Evolutionary conservation across 1,284 basidiomycete genomes (phyloP).

Genomic region (Sanghuangporus baumii): DNA sequence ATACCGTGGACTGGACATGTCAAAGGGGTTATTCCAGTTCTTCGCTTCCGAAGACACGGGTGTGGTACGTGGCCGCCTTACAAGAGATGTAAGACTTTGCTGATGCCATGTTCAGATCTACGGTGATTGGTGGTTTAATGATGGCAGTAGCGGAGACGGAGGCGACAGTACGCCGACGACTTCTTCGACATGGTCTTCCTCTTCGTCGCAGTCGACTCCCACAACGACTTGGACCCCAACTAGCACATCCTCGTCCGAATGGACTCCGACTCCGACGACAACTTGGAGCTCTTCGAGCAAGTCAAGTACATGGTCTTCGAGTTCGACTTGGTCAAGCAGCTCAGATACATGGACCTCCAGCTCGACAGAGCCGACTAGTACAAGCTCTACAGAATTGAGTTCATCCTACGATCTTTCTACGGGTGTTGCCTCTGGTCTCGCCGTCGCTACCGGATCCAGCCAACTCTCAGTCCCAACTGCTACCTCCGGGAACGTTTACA

Average conservation of each 20-base stretch:
- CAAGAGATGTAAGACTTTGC: background rate
- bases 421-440: conserved; percentile 25
- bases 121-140: conserved; percentile 50
- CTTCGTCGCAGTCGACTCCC: conserved; percentile 1
- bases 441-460: conserved; percentile 27
- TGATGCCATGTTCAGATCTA: conserved; percentile 28
- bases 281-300: conserved; percentile 19
- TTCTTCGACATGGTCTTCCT: background rate
- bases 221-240: conserved; percentile 11
- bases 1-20: conserved; percentile 73
- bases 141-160: conserved; percentile 23
- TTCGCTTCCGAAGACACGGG: conserved; percentile 47
- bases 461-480: conserved; percentile 17
- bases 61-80: conserved; percentile 23
- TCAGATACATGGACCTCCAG: background rate
- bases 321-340: conserved; percentile 1
- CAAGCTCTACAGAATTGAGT: conserved; percentile 23
- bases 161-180: conserved; percentile 17
- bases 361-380: conserved; percentile 9
- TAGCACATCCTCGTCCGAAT: conserved; percentile 11
- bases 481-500: conserved; percentile 28
- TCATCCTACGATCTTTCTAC: conserved; percentile 23
- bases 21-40: conserved; percentile 62
- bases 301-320: background rate
- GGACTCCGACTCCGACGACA: conserved; percentile 14